phyloP scores from a whole-genome alignment of 1,139 yeast species.

The Candida buenavistaensis region DNA sequence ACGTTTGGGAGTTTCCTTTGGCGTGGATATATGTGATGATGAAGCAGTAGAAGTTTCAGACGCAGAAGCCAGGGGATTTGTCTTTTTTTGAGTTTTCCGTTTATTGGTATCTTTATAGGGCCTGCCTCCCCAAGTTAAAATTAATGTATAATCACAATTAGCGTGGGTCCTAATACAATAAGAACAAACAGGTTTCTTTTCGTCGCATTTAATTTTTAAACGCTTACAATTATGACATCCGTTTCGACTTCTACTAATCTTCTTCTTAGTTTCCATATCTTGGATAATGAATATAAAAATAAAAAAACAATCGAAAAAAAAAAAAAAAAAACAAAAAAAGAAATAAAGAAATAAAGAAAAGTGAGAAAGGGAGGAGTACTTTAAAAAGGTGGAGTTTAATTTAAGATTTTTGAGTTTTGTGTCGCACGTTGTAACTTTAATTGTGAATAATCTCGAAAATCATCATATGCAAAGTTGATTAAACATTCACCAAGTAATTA shows the following conservation, averaged over 20 bases:
- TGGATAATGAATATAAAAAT: not conserved
- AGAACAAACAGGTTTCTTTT: conserved; percentile 61
- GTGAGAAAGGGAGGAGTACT: too few relatives aligned
- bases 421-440: too few relatives aligned
- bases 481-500: too few relatives aligned
- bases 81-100: conserved; percentile 16
- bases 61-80: too few relatives aligned
- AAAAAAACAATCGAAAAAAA: too few relatives aligned
- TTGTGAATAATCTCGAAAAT: too few relatives aligned
- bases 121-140: conserved; percentile 77
- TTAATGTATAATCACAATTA: conserved; percentile 65
- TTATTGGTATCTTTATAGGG: conserved; percentile 50
- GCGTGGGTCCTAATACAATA: conserved; percentile 51
- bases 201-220: conserved; percentile 74
- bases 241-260: conserved; percentile 26
- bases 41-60: too few relatives aligned
- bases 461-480: too few relatives aligned
- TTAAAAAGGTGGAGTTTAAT: too few relatives aligned
- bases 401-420: too few relatives aligned
- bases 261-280: conserved; percentile 9
- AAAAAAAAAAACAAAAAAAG: too few relatives aligned
- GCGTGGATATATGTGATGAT: not conserved
- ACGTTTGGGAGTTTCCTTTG: not conserved
- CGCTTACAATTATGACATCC: conserved; percentile 75
- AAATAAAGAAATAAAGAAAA: too few relatives aligned